A percentile compares a stretch with the other conserved stretches of the same genome.
Evolutionary conservation across 169 alveolate genomes (phyloP).

Genomic region (Miamiensis avidus): DNA sequence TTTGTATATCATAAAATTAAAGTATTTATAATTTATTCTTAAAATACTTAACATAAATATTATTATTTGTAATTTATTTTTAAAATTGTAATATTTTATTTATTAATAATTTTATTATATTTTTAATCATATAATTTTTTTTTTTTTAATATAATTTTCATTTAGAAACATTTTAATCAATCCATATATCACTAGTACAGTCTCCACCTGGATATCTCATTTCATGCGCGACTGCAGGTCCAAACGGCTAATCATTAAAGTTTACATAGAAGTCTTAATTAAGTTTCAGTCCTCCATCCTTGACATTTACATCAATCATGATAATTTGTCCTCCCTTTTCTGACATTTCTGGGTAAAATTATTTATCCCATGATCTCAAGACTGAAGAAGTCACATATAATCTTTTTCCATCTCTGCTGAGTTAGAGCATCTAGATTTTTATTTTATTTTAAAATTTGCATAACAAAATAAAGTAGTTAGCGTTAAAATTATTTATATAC

Average conservation of each 20-base stretch:
- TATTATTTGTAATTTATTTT: no score
- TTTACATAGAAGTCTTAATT: slow-evolving; percentile 38
- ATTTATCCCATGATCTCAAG: slow-evolving; percentile 48
- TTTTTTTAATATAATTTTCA: no score
- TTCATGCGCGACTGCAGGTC: slow-evolving; percentile 40
- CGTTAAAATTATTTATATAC: background rate
- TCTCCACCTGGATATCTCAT: slow-evolving; percentile 54
- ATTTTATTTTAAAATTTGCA: no score
- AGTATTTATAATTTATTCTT: no score
- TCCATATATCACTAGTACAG: slow-evolving; percentile 50
- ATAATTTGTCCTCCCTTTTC: slow-evolving; percentile 36
- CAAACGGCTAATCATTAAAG: slow-evolving; percentile 41
- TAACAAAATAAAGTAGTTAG: no score
- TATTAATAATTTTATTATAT: no score
- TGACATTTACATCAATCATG: slow-evolving; percentile 42
- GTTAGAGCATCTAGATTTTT: slow-evolving; percentile 53
- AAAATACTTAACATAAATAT: no score
- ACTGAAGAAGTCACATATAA: slow-evolving; percentile 48
- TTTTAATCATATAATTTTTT: no score
- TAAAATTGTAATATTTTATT: no score
- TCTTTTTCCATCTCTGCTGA: slow-evolving; percentile 44
- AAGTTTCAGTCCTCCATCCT: slow-evolving; percentile 30
- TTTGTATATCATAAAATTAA: no score
- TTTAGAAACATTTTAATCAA: no score
- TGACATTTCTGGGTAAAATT: slow-evolving; percentile 55